A percentile compares a stretch with the other conserved stretches of the same genome.
Conservation (phyloP, 2,329 filamentous ascomycete genomes). For the Sporothrix mexicana region DNA sequence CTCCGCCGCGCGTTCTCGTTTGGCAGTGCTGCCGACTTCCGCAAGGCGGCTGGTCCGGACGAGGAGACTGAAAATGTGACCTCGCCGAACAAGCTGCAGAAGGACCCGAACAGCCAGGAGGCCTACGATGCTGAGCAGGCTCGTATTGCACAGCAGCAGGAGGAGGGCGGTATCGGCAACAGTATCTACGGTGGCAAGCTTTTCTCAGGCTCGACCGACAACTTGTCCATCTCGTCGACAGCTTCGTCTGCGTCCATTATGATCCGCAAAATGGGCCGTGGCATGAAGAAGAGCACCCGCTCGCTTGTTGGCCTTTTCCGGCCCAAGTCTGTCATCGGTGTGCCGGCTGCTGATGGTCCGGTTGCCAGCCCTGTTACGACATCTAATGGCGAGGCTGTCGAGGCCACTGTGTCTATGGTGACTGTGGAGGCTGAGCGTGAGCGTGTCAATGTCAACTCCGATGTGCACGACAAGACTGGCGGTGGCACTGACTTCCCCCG, state of each 20-base stretch:
- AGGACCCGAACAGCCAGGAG: constrained; percentile 66
- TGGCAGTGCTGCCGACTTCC: constrained; percentile 89
- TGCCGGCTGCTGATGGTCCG: constrained; percentile 71
- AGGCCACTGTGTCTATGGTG: constrained; percentile 91
- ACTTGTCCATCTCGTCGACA: constrained; percentile 87
- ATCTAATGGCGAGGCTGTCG: constrained; percentile 39
- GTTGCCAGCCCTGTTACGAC: constrained; percentile 59
- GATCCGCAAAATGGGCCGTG: constrained; percentile 98
- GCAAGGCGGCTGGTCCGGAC: constrained; percentile 70
- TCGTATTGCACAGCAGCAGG: constrained; percentile 89
- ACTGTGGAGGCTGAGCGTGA: constrained; percentile 93
- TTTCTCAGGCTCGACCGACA: constrained; percentile 92
- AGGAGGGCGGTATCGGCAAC: constrained; percentile 87
- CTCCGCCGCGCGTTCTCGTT: constrained; percentile 94
- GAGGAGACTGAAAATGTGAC: constrained; percentile 47
- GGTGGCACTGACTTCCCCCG: constrained; percentile 83
- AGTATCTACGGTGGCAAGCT: constrained; percentile 90
- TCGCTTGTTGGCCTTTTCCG: constrained; percentile 94
- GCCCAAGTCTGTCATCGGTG: constrained; percentile 87
- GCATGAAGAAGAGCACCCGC: constrained; percentile 92
- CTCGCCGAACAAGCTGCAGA: constrained; percentile 65
- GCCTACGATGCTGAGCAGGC: constrained; percentile 86
- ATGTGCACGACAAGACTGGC: constrained; percentile 69
- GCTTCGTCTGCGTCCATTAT: constrained; percentile 89
- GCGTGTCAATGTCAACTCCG: constrained; percentile 75